Base-by-base conservation (phyloP, 371 early-diverging fungal genomes). In the Nematocida displodere region DNA sequence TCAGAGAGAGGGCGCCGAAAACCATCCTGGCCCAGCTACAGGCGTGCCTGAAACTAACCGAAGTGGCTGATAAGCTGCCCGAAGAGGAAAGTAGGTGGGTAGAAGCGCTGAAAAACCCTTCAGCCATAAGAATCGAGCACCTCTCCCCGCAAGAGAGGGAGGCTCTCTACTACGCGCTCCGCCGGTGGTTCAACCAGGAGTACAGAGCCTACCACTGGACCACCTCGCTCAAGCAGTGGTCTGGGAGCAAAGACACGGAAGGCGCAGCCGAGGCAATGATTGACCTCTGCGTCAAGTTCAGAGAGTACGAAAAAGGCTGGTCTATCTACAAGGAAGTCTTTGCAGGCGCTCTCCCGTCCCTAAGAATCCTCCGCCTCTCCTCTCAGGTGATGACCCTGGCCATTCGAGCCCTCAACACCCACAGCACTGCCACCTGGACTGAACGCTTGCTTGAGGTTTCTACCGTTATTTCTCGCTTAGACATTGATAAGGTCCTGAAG, bases 231-330 rank as follows among this genome's bases (percentile, higher is more conserved):
- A 31, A 65, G 39, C 55, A 75, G 40, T 81, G 81, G 81, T 26
- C 37, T 22, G 33, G 8, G 39, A 79, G 77, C 54, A 58, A 71
- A 64, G 50, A 40, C 26, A 40, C 66, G 5, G 66, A 50, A 13
- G 46, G 58, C 8, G 66, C 79, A 15, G 66, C 79, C 39, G 76
- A 79, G 37, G 77, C 81, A 31, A 81, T 81, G 81, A 40, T 81
- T 17, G 77, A 67, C 42, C 22, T 77, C 20, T 81, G 81, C 62
- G 63, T 79, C 17, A 76, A 50, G 52, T 26, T 71, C 37, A 54
- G 47, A 49, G 71, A 79, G 39, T 79, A 64, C 54, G 81, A 81
- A 44, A 77, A 81, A 42, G 81, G 79, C 2, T 81, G 81, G 81
- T 2, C 48, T 15, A 78, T 81, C 58, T 81, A 59, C 40, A 56